Conservation (phyloP, 495 filamentous ascomycete genomes). For the Aspergillus bertholletiae region DNA sequence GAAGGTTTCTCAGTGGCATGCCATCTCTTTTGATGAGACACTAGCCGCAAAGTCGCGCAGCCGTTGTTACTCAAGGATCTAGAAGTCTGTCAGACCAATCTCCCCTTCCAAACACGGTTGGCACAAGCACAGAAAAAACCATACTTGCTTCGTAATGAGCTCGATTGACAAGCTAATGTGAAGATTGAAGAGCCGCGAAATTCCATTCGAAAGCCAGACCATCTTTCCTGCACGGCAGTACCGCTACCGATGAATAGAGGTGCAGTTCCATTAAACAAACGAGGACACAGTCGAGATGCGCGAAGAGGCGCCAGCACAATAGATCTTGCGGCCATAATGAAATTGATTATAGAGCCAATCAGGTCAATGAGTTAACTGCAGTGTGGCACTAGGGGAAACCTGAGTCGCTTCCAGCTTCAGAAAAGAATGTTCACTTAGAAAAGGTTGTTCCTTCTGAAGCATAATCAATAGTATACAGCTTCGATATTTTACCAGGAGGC, state of each 20-base stretch:
- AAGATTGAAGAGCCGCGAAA: slow-evolving; percentile 4
- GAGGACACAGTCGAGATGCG: slow-evolving; percentile 8
- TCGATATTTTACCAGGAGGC: background rate
- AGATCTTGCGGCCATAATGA: slow-evolving; percentile 12
- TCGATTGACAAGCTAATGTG: slow-evolving; percentile 3
- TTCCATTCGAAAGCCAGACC: slow-evolving; percentile 4
- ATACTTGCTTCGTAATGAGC: slow-evolving; percentile 4
- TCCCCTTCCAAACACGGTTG: background rate
- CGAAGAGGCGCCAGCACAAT: slow-evolving; percentile 2
- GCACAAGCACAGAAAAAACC: background rate
- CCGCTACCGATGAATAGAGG: background rate
- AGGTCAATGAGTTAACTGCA: background rate
- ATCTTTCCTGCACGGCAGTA: background rate
- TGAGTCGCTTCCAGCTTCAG: background rate
- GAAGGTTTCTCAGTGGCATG: slow-evolving; percentile 21
- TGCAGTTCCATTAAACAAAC: background rate
- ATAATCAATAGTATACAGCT: background rate
- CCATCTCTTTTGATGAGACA: slow-evolving; percentile 20
- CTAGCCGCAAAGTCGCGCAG: background rate
- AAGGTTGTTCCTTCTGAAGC: background rate
- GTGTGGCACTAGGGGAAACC: background rate
- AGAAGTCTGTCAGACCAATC: background rate
- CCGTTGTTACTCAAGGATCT: background rate
- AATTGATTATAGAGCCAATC: background rate
- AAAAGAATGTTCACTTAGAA: background rate